Percentiles rank a stretch among this genome's conserved stretches.
phyloP scores from a whole-genome alignment of 208 protist genomes.

The Trypanosoma boissoni region DNA sequence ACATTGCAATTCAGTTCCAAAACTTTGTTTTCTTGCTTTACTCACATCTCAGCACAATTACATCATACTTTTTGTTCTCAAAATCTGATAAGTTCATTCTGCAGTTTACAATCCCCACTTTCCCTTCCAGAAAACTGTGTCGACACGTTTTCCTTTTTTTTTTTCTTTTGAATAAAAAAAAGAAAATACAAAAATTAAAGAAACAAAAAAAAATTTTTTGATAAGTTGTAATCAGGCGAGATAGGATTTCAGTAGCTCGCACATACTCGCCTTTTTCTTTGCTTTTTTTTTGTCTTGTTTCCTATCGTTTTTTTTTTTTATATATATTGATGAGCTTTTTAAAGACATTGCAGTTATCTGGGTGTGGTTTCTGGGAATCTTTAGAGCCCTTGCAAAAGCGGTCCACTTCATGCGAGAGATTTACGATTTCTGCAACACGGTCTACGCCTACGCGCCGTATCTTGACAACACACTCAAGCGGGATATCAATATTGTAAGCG shows the following conservation, averaged over 20 bases:
- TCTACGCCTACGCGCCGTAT: slow-evolving; percentile 65
- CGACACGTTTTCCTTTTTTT: no score
- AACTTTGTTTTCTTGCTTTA: no score
- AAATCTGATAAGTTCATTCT: no score
- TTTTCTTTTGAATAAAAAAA: no score
- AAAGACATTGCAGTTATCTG: slow-evolving; percentile 1
- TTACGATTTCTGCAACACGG: slow-evolving; percentile 66
- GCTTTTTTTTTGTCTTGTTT: not conserved
- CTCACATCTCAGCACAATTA: no score
- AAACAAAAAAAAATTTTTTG: not conserved
- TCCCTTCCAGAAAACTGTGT: no score
- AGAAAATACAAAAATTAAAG: no score
- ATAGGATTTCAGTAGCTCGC: no score
- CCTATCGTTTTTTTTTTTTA: not conserved
- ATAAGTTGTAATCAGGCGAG: not conserved
- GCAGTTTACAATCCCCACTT: no score
- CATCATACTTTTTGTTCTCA: no score
- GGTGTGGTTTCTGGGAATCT: not conserved
- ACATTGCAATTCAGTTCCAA: no score
- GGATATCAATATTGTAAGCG: slow-evolving; percentile 76
- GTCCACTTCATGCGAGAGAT: slow-evolving; percentile 55
- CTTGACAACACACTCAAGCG: slow-evolving; percentile 71
- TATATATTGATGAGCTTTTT: not conserved
- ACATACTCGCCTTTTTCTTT: no score
- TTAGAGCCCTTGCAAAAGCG: slow-evolving; percentile 21